phyloP scores from a whole-genome alignment of 345 rosid species.

The Iberis pinnata region DNA sequence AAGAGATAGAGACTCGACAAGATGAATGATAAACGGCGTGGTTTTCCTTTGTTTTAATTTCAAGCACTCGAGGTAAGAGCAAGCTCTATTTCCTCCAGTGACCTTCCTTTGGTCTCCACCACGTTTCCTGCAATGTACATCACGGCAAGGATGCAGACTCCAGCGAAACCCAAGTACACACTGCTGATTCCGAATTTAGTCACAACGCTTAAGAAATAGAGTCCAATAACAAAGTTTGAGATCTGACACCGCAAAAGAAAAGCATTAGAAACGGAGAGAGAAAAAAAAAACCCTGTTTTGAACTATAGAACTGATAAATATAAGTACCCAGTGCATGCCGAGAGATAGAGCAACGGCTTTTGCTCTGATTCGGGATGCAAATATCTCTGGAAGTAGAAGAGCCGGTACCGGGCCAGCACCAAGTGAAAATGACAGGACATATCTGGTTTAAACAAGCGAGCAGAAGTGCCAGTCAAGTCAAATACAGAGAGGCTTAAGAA shows the following conservation, averaged over 20 bases:
- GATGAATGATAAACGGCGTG: slow-evolving; percentile 6
- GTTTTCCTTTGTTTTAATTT: not conserved
- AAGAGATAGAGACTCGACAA: slow-evolving; percentile 12
- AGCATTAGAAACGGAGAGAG: slow-evolving; percentile 3
- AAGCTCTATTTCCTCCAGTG: slow-evolving; percentile 89
- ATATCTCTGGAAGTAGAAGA: slow-evolving; percentile 93
- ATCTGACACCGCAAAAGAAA: slow-evolving; percentile 41
- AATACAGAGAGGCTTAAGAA: not conserved
- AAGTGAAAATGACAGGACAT: slow-evolving; percentile 89
- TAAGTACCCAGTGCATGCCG: slow-evolving; percentile 94
- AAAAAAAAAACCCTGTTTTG: not conserved
- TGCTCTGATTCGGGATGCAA: slow-evolving; percentile 92
- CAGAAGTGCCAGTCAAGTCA: not conserved
- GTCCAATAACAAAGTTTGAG: slow-evolving; percentile 85
- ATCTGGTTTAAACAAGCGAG: slow-evolving; percentile 39
- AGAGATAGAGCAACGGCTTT: slow-evolving; percentile 90
- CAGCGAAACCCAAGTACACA: slow-evolving; percentile 80
- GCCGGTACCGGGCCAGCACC: slow-evolving; percentile 99
- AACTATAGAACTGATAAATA: not conserved
- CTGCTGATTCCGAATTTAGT: slow-evolving; percentile 86
- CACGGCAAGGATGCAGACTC: slow-evolving; percentile 71
- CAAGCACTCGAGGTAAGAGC: slow-evolving; percentile 49
- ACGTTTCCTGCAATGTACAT: slow-evolving; percentile 72
- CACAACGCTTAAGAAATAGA: slow-evolving; percentile 84
- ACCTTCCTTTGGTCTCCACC: slow-evolving; percentile 91